Conservation (phyloP, 2,329 filamentous ascomycete genomes). For the Neopestalotiopsis sp. region DNA sequence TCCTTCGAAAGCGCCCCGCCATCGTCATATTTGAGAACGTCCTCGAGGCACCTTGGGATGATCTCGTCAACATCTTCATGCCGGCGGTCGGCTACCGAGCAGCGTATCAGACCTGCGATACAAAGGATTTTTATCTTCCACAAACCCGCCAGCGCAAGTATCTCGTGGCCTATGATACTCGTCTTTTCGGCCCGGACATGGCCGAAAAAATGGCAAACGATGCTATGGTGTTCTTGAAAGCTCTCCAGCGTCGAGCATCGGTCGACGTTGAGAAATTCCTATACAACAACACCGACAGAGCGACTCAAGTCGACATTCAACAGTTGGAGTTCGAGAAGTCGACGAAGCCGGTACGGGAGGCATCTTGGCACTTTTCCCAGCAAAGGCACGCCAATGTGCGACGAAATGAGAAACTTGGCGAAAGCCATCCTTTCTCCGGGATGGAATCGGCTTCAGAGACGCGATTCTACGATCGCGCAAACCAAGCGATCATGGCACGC, state of each 20-base stretch:
- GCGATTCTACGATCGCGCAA: slow-evolving; percentile 33
- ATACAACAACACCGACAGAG: slow-evolving; percentile 57
- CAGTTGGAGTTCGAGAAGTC: slow-evolving; percentile 46
- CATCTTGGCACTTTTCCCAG: slow-evolving; percentile 62
- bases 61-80: slow-evolving; percentile 48
- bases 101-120: slow-evolving; percentile 59
- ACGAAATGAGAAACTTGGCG: slow-evolving; percentile 53
- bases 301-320: slow-evolving; percentile 56
- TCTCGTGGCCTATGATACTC: slow-evolving; percentile 58
- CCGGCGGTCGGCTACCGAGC: slow-evolving; percentile 61
- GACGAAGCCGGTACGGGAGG: slow-evolving; percentile 36
- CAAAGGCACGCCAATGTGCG: slow-evolving; percentile 65
- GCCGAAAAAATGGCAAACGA: neutral
- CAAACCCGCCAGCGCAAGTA: slow-evolving; percentile 71
- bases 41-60: slow-evolving; percentile 60
- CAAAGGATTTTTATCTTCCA: slow-evolving; percentile 75
- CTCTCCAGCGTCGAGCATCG: slow-evolving; percentile 63
- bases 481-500: slow-evolving; percentile 41
- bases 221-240: neutral
- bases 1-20: slow-evolving; percentile 58
- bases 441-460: slow-evolving; percentile 61
- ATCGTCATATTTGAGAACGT: slow-evolving; percentile 80
- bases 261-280: slow-evolving; percentile 68
- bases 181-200: slow-evolving; percentile 32
- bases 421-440: slow-evolving; percentile 61